These are phyloP conservation scores for Magnolia changhungtana DNA, from an alignment of 164 flowering plant genomes.

Conservation along the genomic window DNA sequence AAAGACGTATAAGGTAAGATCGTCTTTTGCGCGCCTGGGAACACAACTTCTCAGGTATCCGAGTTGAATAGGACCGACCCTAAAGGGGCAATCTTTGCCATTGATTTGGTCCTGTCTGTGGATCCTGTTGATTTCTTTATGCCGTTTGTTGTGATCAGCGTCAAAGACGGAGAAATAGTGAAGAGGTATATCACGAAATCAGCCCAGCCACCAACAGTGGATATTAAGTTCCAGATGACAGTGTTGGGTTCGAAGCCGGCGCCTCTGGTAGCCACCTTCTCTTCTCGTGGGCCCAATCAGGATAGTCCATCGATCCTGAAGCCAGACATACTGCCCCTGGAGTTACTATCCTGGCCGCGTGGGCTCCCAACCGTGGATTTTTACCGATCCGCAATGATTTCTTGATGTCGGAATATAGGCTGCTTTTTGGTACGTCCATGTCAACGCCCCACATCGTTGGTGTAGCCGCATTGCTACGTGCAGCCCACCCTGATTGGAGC, in stretches of 20 bases:
- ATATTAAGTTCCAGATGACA: too few species aligned
- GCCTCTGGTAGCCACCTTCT: too few species aligned
- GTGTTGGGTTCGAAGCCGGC: too few species aligned
- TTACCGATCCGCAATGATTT: neutral
- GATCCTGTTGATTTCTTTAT: slow-evolving; percentile 14
- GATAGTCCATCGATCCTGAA: slow-evolving; percentile 29
- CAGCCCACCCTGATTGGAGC: slow-evolving; percentile 33
- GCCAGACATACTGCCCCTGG: slow-evolving; percentile 36
- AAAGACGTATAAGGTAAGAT: slow-evolving; percentile 15
- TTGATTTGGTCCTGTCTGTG: neutral
- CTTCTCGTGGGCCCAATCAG: too few species aligned
- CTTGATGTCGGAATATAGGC: slow-evolving; percentile 25
- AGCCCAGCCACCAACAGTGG: slow-evolving; percentile 14
- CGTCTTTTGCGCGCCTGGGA: slow-evolving; percentile 18
- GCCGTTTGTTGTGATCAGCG: slow-evolving; percentile 15
- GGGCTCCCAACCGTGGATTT: slow-evolving; percentile 12
- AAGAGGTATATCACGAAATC: slow-evolving; percentile 7
- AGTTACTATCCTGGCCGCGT: slow-evolving; percentile 32
- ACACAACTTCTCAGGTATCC: slow-evolving; percentile 10
- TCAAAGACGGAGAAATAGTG: neutral
- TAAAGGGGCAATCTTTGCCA: too few species aligned
- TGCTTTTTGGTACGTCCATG: slow-evolving; percentile 33
- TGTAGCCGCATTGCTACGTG: slow-evolving; percentile 31
- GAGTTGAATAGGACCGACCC: slow-evolving; percentile 22
- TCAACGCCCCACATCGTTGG: slow-evolving; percentile 36